These are phyloP conservation scores for Pichia sp. DNA, from an alignment of 1,139 yeast species.

Conservation along the genomic window DNA sequence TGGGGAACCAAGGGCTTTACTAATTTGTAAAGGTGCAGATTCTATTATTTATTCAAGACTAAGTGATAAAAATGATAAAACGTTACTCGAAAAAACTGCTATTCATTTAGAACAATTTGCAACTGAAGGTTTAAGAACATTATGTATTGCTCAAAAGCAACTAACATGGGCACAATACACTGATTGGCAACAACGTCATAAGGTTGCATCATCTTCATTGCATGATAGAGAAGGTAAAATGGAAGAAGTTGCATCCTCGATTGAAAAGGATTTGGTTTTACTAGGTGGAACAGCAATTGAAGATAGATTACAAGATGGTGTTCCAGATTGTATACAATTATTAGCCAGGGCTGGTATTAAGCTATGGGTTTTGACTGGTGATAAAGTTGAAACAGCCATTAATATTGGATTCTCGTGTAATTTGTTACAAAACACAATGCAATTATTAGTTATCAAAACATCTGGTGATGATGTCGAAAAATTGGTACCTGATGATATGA, in stretches of 20 bases:
- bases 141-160: conserved; percentile 84
- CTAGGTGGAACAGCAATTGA: conserved; percentile 98
- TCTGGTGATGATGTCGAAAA: conserved; percentile 39
- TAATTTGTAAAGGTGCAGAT: conserved; percentile 93
- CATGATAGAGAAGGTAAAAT: conserved; percentile 72
- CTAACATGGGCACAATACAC: conserved; percentile 53
- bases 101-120: conserved; percentile 87
- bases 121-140: conserved; percentile 92
- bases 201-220: conserved; percentile 68
- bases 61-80: conserved; percentile 35
- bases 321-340: conserved; percentile 84
- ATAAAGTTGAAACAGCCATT: conserved; percentile 95
- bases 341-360: conserved; percentile 89
- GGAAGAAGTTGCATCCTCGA: conserved; percentile 71
- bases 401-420: conserved; percentile 97
- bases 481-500: conserved; percentile 31
- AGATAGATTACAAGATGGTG: conserved; percentile 92
- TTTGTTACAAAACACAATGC: conserved; percentile 79
- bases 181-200: conserved; percentile 65
- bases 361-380: conserved; percentile 96
- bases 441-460: conserved; percentile 61
- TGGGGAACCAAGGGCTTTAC: conserved; percentile 42
- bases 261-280: conserved; percentile 65
- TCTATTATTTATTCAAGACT: conserved; percentile 79
- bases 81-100: conserved; percentile 59